A percentile compares a stretch with the other conserved stretches of the same genome.
phyloP scores from a whole-genome alignment of 2,329 filamentous ascomycete species.

The Stagonosporopsis cucurbitacearum region DNA sequence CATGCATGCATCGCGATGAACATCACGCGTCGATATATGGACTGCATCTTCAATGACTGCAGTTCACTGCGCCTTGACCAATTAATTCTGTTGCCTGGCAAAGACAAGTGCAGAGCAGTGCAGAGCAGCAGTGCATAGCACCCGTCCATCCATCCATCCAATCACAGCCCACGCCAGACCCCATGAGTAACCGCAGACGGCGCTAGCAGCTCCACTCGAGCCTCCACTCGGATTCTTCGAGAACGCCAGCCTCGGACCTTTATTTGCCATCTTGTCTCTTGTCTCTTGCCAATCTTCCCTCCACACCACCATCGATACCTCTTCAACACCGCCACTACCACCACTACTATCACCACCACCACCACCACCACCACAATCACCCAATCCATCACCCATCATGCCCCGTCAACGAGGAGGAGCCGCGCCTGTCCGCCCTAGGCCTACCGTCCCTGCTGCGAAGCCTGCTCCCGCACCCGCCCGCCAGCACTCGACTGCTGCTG shows the following conservation, averaged over 20 bases:
- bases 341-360: neutral
- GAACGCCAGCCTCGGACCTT: neutral
- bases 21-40: too few relatives aligned
- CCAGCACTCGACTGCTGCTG: constrained; percentile 71
- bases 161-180: neutral
- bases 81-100: constrained; percentile 8
- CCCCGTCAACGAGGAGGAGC: constrained; percentile 58
- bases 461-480: constrained; percentile 57
- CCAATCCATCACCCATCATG: constrained; percentile 42
- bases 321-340: neutral
- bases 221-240: neutral
- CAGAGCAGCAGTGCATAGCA: neutral
- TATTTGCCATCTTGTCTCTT: neutral
- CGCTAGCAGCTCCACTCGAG: neutral
- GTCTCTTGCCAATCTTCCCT: too few relatives aligned
- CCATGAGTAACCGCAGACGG: neutral
- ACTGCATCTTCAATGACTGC: too few relatives aligned
- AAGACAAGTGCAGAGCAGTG: neutral
- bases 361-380: constrained; percentile 4
- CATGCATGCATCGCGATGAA: neutral
- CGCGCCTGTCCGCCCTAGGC: constrained; percentile 51
- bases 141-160: neutral
- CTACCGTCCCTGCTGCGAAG: constrained; percentile 50
- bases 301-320: too few relatives aligned
- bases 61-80: neutral